phyloP scores from a whole-genome alignment of 371 early-diverging fungal genomes.

The Dinochytrium kinnereticum region DNA sequence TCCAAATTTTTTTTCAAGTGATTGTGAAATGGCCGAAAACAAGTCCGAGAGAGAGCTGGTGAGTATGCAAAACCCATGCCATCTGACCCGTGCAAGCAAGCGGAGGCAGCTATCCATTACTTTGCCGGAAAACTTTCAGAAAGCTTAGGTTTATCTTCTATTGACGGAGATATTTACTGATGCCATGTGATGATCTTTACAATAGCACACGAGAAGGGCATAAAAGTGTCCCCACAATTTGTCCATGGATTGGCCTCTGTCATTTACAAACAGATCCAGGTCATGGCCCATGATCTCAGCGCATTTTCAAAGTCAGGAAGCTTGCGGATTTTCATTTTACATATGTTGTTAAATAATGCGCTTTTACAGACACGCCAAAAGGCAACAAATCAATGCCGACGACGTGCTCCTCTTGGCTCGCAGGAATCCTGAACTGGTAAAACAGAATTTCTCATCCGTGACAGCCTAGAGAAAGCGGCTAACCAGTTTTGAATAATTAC shows the following conservation, averaged over 20 bases:
- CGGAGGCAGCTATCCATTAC: slow-evolving; percentile 17
- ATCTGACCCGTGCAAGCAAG: not conserved
- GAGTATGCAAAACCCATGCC: no score
- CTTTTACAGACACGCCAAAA: slow-evolving; percentile 14
- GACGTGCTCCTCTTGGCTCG: slow-evolving; percentile 3
- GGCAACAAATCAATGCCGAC: slow-evolving; percentile 5
- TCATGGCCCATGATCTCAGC: not conserved
- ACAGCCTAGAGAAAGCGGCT: no score
- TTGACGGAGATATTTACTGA: not conserved
- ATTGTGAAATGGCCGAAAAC: not conserved
- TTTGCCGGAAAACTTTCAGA: not conserved
- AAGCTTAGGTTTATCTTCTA: not conserved
- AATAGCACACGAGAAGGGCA: not conserved
- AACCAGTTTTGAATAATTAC: not conserved
- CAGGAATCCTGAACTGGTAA: slow-evolving; percentile 6
- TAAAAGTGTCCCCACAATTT: slow-evolving; percentile 3
- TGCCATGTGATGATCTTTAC: not conserved
- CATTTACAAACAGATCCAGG: not conserved
- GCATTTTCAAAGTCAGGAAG: not conserved
- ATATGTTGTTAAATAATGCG: not conserved
- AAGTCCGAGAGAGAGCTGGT: no score
- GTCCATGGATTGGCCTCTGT: slow-evolving; percentile 6
- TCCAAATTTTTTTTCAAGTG: not conserved
- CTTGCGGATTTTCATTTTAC: not conserved
- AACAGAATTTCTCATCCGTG: not conserved